Conservation (phyloP, 192 early-diverging fungal genomes). For the Coemansia brasiliensis region DNA sequence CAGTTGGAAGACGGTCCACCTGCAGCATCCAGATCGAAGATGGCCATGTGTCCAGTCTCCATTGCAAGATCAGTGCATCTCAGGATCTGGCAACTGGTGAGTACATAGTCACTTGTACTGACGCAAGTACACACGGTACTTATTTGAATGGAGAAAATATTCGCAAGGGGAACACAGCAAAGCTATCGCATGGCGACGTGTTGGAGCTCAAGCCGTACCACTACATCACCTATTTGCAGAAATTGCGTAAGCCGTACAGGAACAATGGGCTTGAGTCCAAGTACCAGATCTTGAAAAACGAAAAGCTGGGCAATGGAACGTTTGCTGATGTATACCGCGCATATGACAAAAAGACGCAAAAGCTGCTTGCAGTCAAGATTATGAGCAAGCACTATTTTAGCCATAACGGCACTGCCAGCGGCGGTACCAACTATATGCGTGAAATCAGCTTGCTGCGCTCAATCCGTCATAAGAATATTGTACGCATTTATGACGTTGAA, state of each 20-base stretch:
- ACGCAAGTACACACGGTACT: constrained; percentile 63
- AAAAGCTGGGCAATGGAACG: constrained; percentile 59
- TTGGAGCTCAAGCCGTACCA: constrained; percentile 58
- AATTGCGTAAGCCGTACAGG: constrained; percentile 2
- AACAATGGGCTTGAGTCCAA: constrained; percentile 20
- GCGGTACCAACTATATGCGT: constrained; percentile 71
- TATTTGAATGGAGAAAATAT: constrained; percentile 59
- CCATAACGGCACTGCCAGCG: constrained; percentile 64
- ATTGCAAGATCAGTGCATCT: constrained; percentile 47
- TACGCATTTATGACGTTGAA: constrained; percentile 64
- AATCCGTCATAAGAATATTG: constrained; percentile 72
- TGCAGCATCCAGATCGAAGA: constrained; percentile 50
- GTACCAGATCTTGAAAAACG: constrained; percentile 51
- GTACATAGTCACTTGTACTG: constrained; percentile 50
- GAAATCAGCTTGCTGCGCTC: constrained; percentile 75
- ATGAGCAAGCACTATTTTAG: constrained; percentile 73
- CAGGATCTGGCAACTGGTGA: constrained; percentile 37
- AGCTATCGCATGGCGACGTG: constrained; percentile 61
- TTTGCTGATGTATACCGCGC: constrained; percentile 79
- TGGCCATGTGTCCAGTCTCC: constrained; percentile 55
- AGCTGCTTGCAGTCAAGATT: constrained; percentile 82
- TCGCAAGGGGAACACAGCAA: constrained; percentile 57
- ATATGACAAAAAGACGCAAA: constrained; percentile 62
- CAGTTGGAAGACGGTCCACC: constrained; percentile 55
- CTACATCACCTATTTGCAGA: constrained; percentile 50